These are phyloP conservation scores for Vaccinium corymbosum DNA, from an alignment of 148 eudicot species.

Conservation along the genomic window DNA sequence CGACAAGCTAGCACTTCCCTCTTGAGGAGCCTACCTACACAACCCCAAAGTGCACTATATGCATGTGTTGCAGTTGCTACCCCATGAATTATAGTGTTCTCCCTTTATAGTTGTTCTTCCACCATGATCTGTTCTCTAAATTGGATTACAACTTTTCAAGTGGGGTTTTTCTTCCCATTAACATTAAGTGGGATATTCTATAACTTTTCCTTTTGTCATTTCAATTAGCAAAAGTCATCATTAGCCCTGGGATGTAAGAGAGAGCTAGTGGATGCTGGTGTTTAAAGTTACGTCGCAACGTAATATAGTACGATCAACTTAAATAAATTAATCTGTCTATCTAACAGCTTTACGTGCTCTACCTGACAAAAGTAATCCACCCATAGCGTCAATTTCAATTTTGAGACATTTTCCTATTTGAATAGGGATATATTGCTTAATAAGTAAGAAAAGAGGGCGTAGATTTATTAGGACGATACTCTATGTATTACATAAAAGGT, in stretches of 20 bases:
- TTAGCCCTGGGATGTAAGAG: not conserved
- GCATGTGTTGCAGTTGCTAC: not conserved
- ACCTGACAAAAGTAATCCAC: no score
- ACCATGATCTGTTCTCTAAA: slow-evolving; percentile 9
- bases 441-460: no score
- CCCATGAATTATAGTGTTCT: not conserved
- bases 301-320: no score
- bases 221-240: not conserved
- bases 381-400: no score
- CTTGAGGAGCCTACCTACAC: not conserved
- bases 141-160: not conserved
- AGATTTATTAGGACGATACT: no score
- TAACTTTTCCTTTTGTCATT: not conserved
- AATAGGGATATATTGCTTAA: no score
- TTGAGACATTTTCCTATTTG: no score
- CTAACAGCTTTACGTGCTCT: no score
- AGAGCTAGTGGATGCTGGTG: no score
- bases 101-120: slow-evolving; percentile 1
- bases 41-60: slow-evolving; percentile 5
- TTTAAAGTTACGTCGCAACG: no score
- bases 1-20: not conserved
- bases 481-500: no score
- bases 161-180: not conserved
- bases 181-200: not conserved
- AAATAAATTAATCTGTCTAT: no score